Conservation (phyloP, 352 stramenopile genomes). For the Phytophthora fragariae region DNA sequence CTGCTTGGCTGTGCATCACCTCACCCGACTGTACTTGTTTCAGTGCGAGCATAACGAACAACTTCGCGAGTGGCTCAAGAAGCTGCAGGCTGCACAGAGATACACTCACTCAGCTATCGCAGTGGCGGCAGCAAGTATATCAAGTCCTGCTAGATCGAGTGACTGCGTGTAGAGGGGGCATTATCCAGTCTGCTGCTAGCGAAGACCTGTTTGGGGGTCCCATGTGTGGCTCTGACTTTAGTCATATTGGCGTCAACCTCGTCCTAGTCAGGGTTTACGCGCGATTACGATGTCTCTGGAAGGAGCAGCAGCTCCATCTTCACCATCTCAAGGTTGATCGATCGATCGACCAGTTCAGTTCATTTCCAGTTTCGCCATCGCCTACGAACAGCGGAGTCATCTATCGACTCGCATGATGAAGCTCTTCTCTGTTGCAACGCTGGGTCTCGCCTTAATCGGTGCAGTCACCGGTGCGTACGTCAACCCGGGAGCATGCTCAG, state of each 20-base stretch:
- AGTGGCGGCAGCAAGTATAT: neutral
- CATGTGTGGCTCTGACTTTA: too few species aligned
- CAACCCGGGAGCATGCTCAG: constrained; percentile 22
- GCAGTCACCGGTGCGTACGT: constrained; percentile 12
- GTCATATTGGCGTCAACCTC: too few species aligned
- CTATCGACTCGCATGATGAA: neutral
- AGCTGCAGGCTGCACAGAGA: constrained; percentile 55
- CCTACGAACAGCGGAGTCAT: neutral
- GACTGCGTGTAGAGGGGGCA: neutral
- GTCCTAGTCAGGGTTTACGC: too few species aligned
- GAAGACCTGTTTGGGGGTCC: too few species aligned
- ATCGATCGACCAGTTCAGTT: neutral
- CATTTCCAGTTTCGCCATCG: neutral
- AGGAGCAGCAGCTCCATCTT: neutral
- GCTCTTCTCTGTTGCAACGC: neutral
- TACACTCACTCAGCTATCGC: constrained; percentile 1
- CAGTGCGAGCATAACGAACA: constrained; percentile 57
- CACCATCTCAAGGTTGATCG: neutral
- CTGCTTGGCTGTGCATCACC: constrained; percentile 29
- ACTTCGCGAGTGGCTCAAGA: constrained; percentile 71
- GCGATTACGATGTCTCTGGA: too few species aligned
- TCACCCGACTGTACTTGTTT: constrained; percentile 46
- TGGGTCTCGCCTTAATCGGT: constrained; percentile 14
- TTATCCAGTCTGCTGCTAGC: neutral
- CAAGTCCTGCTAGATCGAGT: neutral